Conservation (phyloP, 1,284 basidiomycete species). For the Leccinum griseonigrum region DNA sequence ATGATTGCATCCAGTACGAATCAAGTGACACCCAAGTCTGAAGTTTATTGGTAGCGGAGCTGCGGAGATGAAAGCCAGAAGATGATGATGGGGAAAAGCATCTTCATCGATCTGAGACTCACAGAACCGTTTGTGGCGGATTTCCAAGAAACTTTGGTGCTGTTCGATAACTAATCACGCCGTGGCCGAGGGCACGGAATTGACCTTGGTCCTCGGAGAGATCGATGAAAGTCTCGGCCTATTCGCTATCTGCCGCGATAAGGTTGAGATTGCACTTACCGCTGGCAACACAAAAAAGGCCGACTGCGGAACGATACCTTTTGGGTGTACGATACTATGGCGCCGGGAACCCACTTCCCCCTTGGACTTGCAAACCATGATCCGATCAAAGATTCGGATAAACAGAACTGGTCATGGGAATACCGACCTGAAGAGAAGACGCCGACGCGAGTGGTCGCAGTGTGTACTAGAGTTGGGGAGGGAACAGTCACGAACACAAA, state of each 20-base stretch:
- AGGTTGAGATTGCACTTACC: background rate
- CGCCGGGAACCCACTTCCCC: background rate
- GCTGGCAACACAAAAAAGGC: background rate
- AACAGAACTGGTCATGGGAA: background rate
- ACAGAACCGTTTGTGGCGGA: background rate
- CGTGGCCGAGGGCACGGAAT: background rate
- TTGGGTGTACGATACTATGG: background rate
- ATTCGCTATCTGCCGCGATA: background rate
- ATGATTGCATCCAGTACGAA: background rate
- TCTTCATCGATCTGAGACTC: background rate
- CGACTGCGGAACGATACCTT: background rate
- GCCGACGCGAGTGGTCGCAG: background rate
- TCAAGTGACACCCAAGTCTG: background rate
- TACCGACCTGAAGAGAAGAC: background rate
- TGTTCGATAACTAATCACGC: background rate
- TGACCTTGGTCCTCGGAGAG: background rate
- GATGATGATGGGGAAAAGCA: background rate
- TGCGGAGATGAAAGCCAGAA: conserved; percentile 5
- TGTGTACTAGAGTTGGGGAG: background rate
- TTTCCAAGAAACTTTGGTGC: background rate
- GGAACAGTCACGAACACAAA: background rate
- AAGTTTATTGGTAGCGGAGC: background rate
- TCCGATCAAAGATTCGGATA: background rate
- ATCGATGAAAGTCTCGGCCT: background rate
- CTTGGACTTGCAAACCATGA: background rate